phyloP scores from a whole-genome alignment of 768 basidiomycete species.

The Pleurotus tuoliensis region DNA sequence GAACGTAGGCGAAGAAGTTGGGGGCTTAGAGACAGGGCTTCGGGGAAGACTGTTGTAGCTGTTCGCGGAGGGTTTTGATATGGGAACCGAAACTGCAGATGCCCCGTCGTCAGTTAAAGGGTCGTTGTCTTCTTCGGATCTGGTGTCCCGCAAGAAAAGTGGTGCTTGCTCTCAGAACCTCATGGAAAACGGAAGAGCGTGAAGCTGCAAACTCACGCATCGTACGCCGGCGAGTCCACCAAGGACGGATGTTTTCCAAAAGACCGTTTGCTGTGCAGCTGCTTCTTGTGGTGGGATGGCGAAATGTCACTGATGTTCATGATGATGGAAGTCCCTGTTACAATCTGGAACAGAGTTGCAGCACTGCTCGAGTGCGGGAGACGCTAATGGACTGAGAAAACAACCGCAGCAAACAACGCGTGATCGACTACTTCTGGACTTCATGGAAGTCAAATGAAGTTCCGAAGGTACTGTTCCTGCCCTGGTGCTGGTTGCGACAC shows the following conservation, averaged over 20 bases:
- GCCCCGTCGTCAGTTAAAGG: constrained; percentile 74
- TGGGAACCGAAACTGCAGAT: constrained; percentile 47
- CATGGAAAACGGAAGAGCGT: neutral
- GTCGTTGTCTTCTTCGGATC: constrained; percentile 87
- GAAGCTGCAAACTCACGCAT: constrained; percentile 45
- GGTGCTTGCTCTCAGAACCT: neutral
- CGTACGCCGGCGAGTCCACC: constrained; percentile 72
- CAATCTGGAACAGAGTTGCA: no score
- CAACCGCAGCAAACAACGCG: neutral
- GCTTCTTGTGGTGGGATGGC: constrained; percentile 22
- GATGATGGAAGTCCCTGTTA: neutral
- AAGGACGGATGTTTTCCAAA: constrained; percentile 64
- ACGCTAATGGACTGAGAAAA: neutral
- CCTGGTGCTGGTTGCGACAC: no score
- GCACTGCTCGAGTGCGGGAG: neutral
- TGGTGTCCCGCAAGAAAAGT: constrained; percentile 20
- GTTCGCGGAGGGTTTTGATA: constrained; percentile 21
- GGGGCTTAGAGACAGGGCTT: constrained; percentile 24
- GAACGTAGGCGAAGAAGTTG: constrained; percentile 13
- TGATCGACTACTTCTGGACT: no score
- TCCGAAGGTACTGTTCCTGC: no score
- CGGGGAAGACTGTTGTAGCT: constrained; percentile 8
- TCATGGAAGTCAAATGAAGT: no score
- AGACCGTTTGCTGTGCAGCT: constrained; percentile 57
- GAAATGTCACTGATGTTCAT: constrained; percentile 1